Conservation (phyloP, 2,329 filamentous ascomycete genomes). For the Bisporella sp. region DNA sequence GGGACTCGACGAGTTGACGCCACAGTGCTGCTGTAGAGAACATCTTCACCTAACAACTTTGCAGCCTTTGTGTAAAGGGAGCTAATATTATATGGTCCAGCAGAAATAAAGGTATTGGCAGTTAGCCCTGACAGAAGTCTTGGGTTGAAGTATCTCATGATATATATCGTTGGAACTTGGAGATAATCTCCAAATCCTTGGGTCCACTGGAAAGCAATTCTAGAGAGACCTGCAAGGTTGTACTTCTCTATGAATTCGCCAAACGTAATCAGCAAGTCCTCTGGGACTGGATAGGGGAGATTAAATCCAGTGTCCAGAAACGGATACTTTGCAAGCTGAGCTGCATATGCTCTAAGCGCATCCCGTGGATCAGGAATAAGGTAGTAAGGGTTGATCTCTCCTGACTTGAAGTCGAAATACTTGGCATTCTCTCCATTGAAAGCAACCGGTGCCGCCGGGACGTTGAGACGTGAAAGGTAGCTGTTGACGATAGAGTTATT, state of each 20-base stretch:
- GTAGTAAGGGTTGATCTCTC: slow-evolving; percentile 1
- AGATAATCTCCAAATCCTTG: slow-evolving; percentile 39
- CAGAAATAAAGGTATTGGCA: slow-evolving; percentile 9
- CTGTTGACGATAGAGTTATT: slow-evolving; percentile 32
- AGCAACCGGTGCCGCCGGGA: slow-evolving; percentile 18
- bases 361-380: slow-evolving; percentile 1
- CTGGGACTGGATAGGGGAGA: slow-evolving; percentile 20
- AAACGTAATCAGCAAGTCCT: slow-evolving; percentile 16
- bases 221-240: slow-evolving; percentile 33
- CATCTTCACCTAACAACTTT: neutral
- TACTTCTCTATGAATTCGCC: slow-evolving; percentile 18
- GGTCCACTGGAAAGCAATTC: slow-evolving; percentile 33
- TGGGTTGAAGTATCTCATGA: slow-evolving; percentile 34
- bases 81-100: slow-evolving; percentile 7
- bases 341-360: slow-evolving; percentile 8
- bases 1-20: neutral
- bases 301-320: slow-evolving; percentile 34
- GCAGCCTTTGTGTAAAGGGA: slow-evolving; percentile 11
- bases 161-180: slow-evolving; percentile 36
- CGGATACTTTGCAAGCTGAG: slow-evolving; percentile 26
- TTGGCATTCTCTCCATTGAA: no score
- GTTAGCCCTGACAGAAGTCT: slow-evolving; percentile 8
- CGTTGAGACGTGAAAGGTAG: slow-evolving; percentile 38
- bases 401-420: slow-evolving; percentile 8
- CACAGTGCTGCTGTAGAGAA: neutral